These are phyloP conservation scores for Stygiomarasmius scandens DNA, from an alignment of 1,284 basidiomycete genomes.

Conservation along the genomic window DNA sequence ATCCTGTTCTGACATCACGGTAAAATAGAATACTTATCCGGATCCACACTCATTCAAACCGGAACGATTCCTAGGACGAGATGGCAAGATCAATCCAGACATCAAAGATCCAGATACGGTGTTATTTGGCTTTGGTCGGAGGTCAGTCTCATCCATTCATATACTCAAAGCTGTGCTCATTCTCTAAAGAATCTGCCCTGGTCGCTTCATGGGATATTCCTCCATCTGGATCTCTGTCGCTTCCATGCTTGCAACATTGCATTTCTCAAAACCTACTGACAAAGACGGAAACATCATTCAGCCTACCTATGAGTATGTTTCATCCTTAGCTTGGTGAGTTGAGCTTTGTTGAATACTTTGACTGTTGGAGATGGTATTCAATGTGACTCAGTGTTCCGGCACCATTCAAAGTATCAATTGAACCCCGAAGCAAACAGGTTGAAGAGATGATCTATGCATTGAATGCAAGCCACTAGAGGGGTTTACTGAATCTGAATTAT, in stretches of 20 bases:
- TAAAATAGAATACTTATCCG: constrained; percentile 27
- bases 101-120: constrained; percentile 28
- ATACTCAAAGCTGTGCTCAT: background rate
- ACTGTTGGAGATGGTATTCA: no score
- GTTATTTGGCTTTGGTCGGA: constrained; percentile 38
- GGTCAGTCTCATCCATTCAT: constrained; percentile 23
- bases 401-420: constrained; percentile 15
- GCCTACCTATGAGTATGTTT: constrained; percentile 15
- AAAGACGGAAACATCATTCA: constrained; percentile 28
- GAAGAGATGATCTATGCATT: constrained; percentile 12
- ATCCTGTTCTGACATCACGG: no score
- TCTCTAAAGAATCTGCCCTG: constrained; percentile 42
- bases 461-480: no score
- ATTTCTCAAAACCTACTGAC: constrained; percentile 36
- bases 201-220: constrained; percentile 43
- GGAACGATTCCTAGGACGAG: constrained; percentile 34
- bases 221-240: constrained; percentile 42
- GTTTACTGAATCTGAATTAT: background rate
- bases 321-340: constrained; percentile 16
- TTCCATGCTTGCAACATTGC: constrained; percentile 38
- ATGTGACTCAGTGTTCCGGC: constrained; percentile 12
- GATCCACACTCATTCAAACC: constrained; percentile 40
- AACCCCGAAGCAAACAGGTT: constrained; percentile 8
- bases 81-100: constrained; percentile 31
- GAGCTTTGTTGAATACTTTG: background rate